Base-by-base conservation (phyloP, 2,329 filamentous ascomycete genomes). In the Pestalotiopsis sp. region DNA sequence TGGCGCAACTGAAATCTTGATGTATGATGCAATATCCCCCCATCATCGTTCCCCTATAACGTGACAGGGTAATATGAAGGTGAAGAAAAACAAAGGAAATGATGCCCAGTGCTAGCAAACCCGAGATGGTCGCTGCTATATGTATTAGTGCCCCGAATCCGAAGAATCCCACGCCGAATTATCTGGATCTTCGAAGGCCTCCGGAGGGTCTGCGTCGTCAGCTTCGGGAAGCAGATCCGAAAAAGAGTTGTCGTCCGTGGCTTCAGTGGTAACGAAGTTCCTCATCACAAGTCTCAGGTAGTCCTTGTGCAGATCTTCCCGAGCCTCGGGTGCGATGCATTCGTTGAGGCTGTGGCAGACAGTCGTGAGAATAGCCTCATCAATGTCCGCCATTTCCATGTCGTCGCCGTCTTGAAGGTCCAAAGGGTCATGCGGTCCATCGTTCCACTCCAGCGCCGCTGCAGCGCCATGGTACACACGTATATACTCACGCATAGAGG, bases 131-230 rank as follows among this genome's bases (percentile, higher is more conserved):
- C 10, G 58, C 9, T 61, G n/a, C 35, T 20, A 30, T 2, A 30
- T 61, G 38, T 39, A 35, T 9, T 35, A 35, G 30, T 35, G 9
- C 30, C 7, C 40, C 40, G 3, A 48, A 7, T n/a, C 40, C 40
- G 30, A 35, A 35, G 30, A 9, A 35, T 35, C 30, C 30, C 30
- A 35, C 30, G 3, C 30, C 7, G 7, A 9, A 35, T 35, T 35
- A 10, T 52, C 44, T 6, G 44, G 17, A n/a, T 73, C 65, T 1
- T 72, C 75, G 13, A 76, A 71, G 20, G 74, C 74, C 60, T 77
- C 76, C 4, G 72, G 73, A 48, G 76, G 75, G 48, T 77, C 76
- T 22, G 67, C 73, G 20, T 76, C 71, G 24, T 69, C 65, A 35
- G 73, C 66, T 56, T 71, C 20, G 10, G 67, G 64, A 14, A 69